Evolutionary conservation across 108 stramenopile species (phyloP).

Genomic region (Nitzschia sp.): DNA sequence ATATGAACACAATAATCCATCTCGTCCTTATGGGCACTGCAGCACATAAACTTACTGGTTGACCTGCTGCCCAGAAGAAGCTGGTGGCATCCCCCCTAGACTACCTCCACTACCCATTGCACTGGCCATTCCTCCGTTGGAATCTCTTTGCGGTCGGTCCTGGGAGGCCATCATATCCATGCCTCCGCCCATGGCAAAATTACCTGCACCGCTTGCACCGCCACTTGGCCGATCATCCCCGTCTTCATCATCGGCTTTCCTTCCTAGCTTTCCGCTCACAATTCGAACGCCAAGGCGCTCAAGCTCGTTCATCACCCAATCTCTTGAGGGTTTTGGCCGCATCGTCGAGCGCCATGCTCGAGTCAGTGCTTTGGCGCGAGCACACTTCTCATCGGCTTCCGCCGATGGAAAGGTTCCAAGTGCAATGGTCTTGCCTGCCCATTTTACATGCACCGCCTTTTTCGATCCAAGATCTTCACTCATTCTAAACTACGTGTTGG

Average conservation of each 20-base stretch:
- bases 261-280: conserved; percentile 68
- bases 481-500: no score
- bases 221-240: conserved; percentile 18
- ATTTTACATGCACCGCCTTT: conserved; percentile 31
- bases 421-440: conserved; percentile 40
- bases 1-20: not conserved
- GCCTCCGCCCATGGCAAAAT: not conserved
- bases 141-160: conserved; percentile 9
- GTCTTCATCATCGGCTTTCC: conserved; percentile 53
- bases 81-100: conserved; percentile 15
- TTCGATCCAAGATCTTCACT: conserved; percentile 11
- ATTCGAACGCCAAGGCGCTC: conserved; percentile 81
- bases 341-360: conserved; percentile 82
- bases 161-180: not conserved
- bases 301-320: conserved; percentile 85
- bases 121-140: not conserved
- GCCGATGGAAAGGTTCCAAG: conserved; percentile 75
- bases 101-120: conserved; percentile 3
- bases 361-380: conserved; percentile 78
- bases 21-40: not conserved
- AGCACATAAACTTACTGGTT: conserved; percentile 13
- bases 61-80: not conserved
- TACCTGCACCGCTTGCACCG: not conserved
- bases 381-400: conserved; percentile 87
- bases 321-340: conserved; percentile 79